Conservation (phyloP, 2,329 filamentous ascomycete genomes). For the Bimuria novae-zelandiae region DNA sequence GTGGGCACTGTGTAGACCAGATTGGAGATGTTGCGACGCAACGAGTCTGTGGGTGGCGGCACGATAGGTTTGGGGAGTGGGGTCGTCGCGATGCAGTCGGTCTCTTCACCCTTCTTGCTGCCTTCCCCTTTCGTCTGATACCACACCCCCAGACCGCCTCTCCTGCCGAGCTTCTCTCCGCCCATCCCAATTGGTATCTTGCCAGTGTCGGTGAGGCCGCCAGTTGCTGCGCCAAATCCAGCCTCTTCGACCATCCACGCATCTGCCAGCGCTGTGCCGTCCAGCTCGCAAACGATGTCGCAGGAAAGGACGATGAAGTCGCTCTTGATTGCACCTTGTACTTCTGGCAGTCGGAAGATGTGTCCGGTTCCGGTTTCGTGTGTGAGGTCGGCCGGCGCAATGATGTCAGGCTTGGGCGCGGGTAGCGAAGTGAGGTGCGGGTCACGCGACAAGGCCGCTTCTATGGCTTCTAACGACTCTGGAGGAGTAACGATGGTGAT, state of each 20-base stretch:
- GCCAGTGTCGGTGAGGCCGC: conserved; percentile 51
- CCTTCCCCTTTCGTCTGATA: conserved; percentile 82
- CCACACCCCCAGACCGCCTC: conserved; percentile 86
- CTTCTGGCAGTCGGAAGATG: conserved; percentile 80
- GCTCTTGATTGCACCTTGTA: conserved; percentile 75
- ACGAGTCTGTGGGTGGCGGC: conserved; percentile 64
- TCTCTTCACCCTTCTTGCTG: conserved; percentile 85
- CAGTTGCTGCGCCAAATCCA: conserved; percentile 65
- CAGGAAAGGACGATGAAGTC: conserved; percentile 93
- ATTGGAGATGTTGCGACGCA: conserved; percentile 72
- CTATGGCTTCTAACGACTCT: conserved; percentile 67
- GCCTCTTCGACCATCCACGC: conserved; percentile 89
- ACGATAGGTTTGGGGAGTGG: conserved; percentile 65
- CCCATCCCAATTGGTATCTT: conserved; percentile 55
- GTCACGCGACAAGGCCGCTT: conserved; percentile 73
- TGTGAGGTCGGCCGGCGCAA: conserved; percentile 76
- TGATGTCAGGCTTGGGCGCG: conserved; percentile 71
- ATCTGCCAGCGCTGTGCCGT: conserved; percentile 80
- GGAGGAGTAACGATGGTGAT: conserved; percentile 62
- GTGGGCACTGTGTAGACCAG: conserved; percentile 86
- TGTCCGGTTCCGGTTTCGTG: conserved; percentile 89
- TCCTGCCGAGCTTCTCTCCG: conserved; percentile 63
- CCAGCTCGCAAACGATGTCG: conserved; percentile 88
- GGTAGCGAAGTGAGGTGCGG: conserved; percentile 77
- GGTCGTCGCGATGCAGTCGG: conserved; percentile 84